phyloP scores from a whole-genome alignment of 2,329 filamentous ascomycete genomes.

The Aspergillus brunneoviolaceus region DNA sequence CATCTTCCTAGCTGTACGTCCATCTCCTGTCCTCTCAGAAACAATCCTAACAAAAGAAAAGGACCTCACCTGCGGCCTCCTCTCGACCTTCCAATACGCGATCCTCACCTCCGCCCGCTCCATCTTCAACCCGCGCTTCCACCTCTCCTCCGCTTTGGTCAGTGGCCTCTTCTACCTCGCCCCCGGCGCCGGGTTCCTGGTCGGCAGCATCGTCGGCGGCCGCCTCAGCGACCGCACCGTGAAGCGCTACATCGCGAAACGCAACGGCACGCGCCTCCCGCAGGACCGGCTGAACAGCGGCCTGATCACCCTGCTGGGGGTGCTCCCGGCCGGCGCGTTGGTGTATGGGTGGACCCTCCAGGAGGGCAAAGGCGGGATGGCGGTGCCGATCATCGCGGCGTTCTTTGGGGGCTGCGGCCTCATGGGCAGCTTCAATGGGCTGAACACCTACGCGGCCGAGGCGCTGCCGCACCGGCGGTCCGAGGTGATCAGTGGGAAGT shows the following conservation, averaged over 20 bases:
- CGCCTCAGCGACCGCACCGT: slow-evolving; percentile 67
- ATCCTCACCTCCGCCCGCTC: slow-evolving; percentile 69
- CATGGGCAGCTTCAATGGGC: slow-evolving; percentile 69
- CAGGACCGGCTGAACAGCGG: slow-evolving; percentile 66
- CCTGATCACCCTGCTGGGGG: slow-evolving; percentile 55
- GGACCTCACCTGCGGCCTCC: slow-evolving; percentile 39
- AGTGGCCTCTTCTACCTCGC: slow-evolving; percentile 73
- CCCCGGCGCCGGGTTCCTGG: slow-evolving; percentile 67
- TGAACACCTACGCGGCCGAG: slow-evolving; percentile 66
- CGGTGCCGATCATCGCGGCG: slow-evolving; percentile 66
- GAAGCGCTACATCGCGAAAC: slow-evolving; percentile 61
- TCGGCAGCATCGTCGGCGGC: slow-evolving; percentile 69
- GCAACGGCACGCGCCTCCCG: slow-evolving; percentile 59
- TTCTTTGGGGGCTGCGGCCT: slow-evolving; percentile 72
- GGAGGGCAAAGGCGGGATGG: slow-evolving; percentile 53
- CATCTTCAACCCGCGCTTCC: slow-evolving; percentile 71
- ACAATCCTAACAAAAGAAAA: slow-evolving; percentile 8
- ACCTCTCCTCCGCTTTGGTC: slow-evolving; percentile 64
- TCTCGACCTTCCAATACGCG: slow-evolving; percentile 73
- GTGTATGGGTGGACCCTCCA: slow-evolving; percentile 68
- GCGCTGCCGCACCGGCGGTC: slow-evolving; percentile 53
- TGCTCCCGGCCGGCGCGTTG: slow-evolving; percentile 63
- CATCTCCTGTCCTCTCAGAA: slow-evolving; percentile 45
- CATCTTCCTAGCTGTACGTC: slow-evolving; percentile 56
- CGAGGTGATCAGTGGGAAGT: slow-evolving; percentile 78